phyloP scores from a whole-genome alignment of 2,329 filamentous ascomycete species.

The Diaporthe aspalathi region DNA sequence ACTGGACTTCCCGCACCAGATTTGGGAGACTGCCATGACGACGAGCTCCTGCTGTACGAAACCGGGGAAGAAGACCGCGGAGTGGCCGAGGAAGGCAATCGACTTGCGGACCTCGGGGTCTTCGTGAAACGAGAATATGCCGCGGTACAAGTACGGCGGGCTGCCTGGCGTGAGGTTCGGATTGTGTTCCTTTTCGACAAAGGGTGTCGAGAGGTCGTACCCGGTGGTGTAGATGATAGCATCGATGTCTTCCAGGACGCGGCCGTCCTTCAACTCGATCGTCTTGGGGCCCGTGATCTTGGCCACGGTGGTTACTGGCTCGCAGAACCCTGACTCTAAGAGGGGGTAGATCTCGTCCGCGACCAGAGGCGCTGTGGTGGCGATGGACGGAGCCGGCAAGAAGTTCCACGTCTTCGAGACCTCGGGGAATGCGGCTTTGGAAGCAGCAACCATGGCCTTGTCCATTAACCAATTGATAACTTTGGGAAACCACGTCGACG shows the following conservation, averaged over 20 bases:
- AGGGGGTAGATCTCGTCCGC: constrained; percentile 35
- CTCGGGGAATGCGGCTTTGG: constrained; percentile 28
- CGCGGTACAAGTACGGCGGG: constrained; percentile 26
- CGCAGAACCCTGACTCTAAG: constrained; percentile 37
- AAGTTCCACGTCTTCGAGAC: constrained; percentile 32
- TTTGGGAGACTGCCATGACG: constrained; percentile 34
- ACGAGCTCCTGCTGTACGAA: constrained; percentile 37
- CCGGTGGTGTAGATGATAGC: constrained; percentile 39
- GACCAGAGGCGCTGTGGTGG: constrained; percentile 28
- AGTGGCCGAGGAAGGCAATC: constrained; percentile 37
- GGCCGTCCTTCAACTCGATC: constrained; percentile 32
- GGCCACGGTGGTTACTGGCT: constrained; percentile 32
- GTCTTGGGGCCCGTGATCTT: constrained; percentile 34
- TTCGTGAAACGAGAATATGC: constrained; percentile 30
- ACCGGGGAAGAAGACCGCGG: constrained; percentile 25
- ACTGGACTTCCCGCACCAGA: constrained; percentile 29
- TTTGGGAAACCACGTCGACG: constrained; percentile 8
- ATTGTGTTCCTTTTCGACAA: constrained; percentile 13
- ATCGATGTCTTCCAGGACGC: constrained; percentile 36
- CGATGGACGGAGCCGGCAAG: constrained; percentile 32
- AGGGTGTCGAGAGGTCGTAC: constrained; percentile 28
- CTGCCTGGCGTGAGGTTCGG: not conserved
- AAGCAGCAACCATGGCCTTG: not conserved
- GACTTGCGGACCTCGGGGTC: constrained; percentile 29
- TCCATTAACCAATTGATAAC: constrained; percentile 8